Evolutionary conservation across 768 basidiomycete genomes (phyloP), one percentile per base, ranked within the genome.

Genomic region (Leucosporidium yakuticum): DNA sequence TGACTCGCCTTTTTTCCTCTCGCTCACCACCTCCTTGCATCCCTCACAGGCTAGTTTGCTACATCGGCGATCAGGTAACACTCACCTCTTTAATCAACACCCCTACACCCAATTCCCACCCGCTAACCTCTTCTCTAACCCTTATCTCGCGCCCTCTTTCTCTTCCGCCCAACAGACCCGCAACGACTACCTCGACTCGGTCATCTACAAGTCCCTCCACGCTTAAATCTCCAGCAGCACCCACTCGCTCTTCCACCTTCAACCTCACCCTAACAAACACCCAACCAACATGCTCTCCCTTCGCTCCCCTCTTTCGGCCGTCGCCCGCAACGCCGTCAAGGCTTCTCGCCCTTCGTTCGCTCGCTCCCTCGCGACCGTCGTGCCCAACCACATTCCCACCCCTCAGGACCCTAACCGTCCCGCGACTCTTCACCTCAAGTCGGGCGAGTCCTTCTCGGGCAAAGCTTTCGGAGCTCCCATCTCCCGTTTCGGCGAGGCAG

Each of bases 401-500:
- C 61, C 69, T 15, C 63, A 59, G 65, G 67, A 73, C 69, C 66
- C 67, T 20, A 55, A 70, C 47, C 82, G 85, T 21, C 94, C 95
- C 19, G 96, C 94, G 9, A 83, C 86, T 2, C 83, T 99, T 32
- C 94, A 97, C 80, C 84, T 99, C 60, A 93, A 94, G 80, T 87
- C 90, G 21, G 96, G 96, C 59, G 88, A 99, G 80, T 89, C 89
- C 12, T 99, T 96, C 84, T 77, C 81, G 60, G 96, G 96, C 27
- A 85, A 85, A 51, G 88, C 88, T 7, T 99, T 99, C 78, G 96
- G 96, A 71, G 87, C 89, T 31, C 86, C 87, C 54, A 86, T 83
- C 75, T 92, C 90, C 76, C 85, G 87, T 63, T 98, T 85, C 80
- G 96, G 96, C 62, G 96, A 99, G 83, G 96, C 95, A 1, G 96